Base-by-base conservation (phyloP, 2,329 filamentous ascomycete genomes). In the Cladosporium sp. region DNA sequence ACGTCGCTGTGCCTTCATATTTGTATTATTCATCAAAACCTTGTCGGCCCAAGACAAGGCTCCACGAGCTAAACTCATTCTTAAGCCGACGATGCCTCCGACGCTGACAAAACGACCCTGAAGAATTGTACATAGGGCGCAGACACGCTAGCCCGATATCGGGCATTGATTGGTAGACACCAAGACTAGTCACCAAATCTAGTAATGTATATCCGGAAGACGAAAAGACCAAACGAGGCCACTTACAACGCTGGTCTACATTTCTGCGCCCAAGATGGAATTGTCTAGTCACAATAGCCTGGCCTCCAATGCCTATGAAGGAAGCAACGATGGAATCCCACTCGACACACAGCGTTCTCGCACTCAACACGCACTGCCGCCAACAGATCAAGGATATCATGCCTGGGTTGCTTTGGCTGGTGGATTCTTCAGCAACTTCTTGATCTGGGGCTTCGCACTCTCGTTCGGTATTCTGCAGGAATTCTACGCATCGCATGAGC, bases 361-460 rank as follows among this genome's bases (percentile, higher is more conserved):
- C 22, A 10, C 44, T 12, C 54, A 51, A 24, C 28, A 54, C 39
- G 50, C 61, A 10, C 56, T 73, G 8, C 70, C 71, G 3, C 69
- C 67, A 2, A 65, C 70, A 9, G 72, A 74, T 53, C 56, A 69
- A 49, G 74, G 74, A 2, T 70, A 67, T 56, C 56, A 67, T 28
- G 74, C 74, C n/a, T 77, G 71, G 67, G 57, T 80, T 15, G 79
- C 80, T 61, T 67, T 83, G 3, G 71, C 73, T 9, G 79, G 76
- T 0, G 77, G 75, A 44, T 66, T 64, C 44, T 56, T 63, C 32
- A 58, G 63, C 13, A 62, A 66, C 28, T 60, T 58, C 19, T 50
- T 66, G 19, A 45, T 63, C 19, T 66, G 61, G 59, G 60, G 62
- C 0, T 59, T 49, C 19, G 45, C 55, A 13, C 39, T 50, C 10